Conservation (phyloP, 805 yeast genomes). For the Citeromyces matritensis region DNA sequence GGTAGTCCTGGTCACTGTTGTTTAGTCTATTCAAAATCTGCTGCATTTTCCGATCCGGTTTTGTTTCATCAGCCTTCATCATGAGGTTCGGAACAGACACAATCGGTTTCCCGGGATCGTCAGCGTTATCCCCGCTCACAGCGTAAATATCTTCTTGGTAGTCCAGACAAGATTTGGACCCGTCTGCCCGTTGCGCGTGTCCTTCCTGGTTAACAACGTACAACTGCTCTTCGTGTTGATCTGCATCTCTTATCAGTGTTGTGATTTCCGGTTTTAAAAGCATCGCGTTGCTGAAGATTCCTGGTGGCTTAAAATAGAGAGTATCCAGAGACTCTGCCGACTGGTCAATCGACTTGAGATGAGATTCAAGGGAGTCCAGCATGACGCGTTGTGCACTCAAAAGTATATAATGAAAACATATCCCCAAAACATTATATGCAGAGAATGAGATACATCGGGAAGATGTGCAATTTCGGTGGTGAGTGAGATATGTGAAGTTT, state of each 20-base stretch:
- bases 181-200: slow-evolving; percentile 34
- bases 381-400: neutral
- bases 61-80: slow-evolving; percentile 1
- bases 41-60: slow-evolving; percentile 4
- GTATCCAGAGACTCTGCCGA: slow-evolving; percentile 23
- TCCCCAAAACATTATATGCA: neutral
- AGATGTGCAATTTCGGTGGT: too few species aligned
- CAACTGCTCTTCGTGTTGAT: slow-evolving; percentile 31
- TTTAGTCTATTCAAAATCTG: slow-evolving; percentile 15
- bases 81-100: slow-evolving; percentile 3
- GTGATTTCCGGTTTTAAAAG: slow-evolving; percentile 36
- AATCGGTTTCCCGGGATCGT: slow-evolving; percentile 1
- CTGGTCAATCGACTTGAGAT: slow-evolving; percentile 18
- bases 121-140: neutral
- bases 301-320: slow-evolving; percentile 37
- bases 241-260: slow-evolving; percentile 43
- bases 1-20: slow-evolving; percentile 14
- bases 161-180: slow-evolving; percentile 22
- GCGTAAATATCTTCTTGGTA: slow-evolving; percentile 1
- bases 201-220: slow-evolving; percentile 23
- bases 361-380: slow-evolving; percentile 8
- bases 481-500: too few species aligned
- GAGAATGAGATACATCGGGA: too few species aligned
- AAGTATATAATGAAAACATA: neutral
- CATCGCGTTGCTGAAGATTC: slow-evolving; percentile 52